Evolutionary conservation across 192 early-diverging fungal species (phyloP).

Genomic region (Pecoramyces ruminantium): DNA sequence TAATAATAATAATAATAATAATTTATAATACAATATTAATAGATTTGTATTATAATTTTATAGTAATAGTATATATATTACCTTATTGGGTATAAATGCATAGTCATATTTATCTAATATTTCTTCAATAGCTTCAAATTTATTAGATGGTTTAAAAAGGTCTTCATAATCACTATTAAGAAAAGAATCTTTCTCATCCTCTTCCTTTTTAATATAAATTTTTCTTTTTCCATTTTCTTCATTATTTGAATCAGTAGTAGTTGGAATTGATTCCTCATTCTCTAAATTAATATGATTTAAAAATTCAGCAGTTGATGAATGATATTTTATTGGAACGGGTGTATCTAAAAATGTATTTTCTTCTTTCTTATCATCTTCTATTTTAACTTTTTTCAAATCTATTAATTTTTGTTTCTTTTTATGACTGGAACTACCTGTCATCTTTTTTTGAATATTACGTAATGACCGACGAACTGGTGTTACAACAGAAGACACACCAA

Average conservation of each 20-base stretch:
- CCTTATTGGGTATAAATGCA: background rate
- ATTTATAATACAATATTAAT: too few relatives aligned
- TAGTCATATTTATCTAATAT: background rate
- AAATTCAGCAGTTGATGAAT: too few relatives aligned
- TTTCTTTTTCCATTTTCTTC: background rate
- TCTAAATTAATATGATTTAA: too few relatives aligned
- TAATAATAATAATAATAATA: too few relatives aligned
- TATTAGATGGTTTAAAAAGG: background rate
- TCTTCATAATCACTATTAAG: background rate
- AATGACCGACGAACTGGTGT: background rate
- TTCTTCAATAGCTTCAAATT: background rate
- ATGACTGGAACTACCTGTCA: background rate
- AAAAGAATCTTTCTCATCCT: background rate
- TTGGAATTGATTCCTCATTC: too few relatives aligned
- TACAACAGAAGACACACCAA: background rate
- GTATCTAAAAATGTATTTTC: background rate
- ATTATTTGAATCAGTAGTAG: too few relatives aligned
- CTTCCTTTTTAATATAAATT: background rate
- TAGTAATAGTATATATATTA: background rate
- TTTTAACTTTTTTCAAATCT: background rate
- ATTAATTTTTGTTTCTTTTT: background rate
- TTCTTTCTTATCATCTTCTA: background rate
- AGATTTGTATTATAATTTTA: too few relatives aligned
- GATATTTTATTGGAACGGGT: background rate
- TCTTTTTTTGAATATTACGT: background rate